Conservation (phyloP, 805 yeast genomes). For the Priceomyces carsonii region DNA sequence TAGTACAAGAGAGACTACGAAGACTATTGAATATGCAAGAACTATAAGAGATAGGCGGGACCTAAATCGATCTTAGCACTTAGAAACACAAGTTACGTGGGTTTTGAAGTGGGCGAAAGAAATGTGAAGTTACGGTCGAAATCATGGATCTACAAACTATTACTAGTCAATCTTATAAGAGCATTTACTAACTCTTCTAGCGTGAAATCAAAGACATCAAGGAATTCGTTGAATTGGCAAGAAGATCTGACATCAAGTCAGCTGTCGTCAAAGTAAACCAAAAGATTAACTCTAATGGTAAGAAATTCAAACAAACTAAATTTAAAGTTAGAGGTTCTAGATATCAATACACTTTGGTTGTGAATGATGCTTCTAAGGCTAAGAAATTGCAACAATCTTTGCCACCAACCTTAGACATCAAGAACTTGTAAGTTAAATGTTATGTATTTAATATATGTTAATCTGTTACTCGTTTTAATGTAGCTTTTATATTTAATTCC, state of each 20-base stretch:
- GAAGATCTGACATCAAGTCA: slow-evolving; percentile 91
- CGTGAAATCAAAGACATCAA: slow-evolving; percentile 94
- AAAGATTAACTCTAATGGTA: slow-evolving; percentile 78
- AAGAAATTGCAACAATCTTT: slow-evolving; percentile 96
- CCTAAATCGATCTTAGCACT: no score
- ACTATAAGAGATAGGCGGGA: no score
- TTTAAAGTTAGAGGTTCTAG: slow-evolving; percentile 98
- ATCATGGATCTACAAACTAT: no score
- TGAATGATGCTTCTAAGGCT: slow-evolving; percentile 95
- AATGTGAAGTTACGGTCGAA: no score
- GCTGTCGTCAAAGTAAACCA: slow-evolving; percentile 95
- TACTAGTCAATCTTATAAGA: neutral
- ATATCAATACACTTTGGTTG: slow-evolving; percentile 92
- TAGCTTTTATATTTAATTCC: neutral
- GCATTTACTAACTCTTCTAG: slow-evolving; percentile 25
- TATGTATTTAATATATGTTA: slow-evolving; percentile 6
- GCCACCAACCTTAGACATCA: slow-evolving; percentile 88
- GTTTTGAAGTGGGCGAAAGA: no score
- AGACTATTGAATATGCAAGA: no score
- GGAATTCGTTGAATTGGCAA: slow-evolving; percentile 93
- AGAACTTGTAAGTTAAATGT: slow-evolving; percentile 37
- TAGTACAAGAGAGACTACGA: no score
- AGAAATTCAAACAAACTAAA: slow-evolving; percentile 89
- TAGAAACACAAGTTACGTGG: no score
- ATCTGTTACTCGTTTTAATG: no score